Evolutionary conservation across 1,284 basidiomycete species (phyloP).

Genomic region (Tremellales sp.): DNA sequence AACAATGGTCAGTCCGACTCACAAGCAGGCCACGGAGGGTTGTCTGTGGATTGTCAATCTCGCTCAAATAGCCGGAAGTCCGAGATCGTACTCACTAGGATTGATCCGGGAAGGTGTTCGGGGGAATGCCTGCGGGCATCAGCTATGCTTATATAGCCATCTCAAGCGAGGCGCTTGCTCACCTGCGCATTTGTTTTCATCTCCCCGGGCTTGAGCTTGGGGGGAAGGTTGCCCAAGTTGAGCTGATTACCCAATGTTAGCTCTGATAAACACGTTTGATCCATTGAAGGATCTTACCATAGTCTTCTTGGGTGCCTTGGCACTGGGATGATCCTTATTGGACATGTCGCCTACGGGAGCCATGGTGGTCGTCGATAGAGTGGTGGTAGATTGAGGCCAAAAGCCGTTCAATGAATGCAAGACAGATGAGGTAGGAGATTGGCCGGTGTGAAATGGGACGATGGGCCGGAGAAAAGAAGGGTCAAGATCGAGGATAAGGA

Average conservation of each 20-base stretch:
- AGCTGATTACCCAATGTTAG: slow-evolving; percentile 29
- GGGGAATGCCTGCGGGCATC: slow-evolving; percentile 42
- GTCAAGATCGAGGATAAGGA: background rate
- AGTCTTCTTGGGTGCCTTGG: slow-evolving; percentile 40
- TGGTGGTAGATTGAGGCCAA: too few relatives aligned
- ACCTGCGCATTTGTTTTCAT: slow-evolving; percentile 39
- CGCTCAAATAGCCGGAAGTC: background rate
- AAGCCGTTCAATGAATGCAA: background rate
- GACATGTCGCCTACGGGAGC: too few relatives aligned
- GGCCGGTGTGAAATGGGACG: background rate
- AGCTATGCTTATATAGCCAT: background rate
- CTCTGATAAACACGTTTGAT: background rate
- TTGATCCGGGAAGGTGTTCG: slow-evolving; percentile 52
- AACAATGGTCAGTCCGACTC: slow-evolving; percentile 4
- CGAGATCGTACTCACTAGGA: slow-evolving; percentile 35
- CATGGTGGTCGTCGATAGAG: too few relatives aligned
- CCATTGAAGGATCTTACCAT: slow-evolving; percentile 19
- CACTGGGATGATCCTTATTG: slow-evolving; percentile 32
- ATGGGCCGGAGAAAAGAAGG: background rate
- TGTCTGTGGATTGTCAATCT: slow-evolving; percentile 52
- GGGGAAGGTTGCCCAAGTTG: slow-evolving; percentile 48
- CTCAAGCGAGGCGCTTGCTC: slow-evolving; percentile 12
- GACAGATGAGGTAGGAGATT: background rate
- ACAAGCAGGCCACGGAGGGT: slow-evolving; percentile 92
- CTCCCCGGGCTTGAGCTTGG: slow-evolving; percentile 43